phyloP scores from a whole-genome alignment of 2,329 filamentous ascomycete species.

The Colletotrichum lindemuthianum region DNA sequence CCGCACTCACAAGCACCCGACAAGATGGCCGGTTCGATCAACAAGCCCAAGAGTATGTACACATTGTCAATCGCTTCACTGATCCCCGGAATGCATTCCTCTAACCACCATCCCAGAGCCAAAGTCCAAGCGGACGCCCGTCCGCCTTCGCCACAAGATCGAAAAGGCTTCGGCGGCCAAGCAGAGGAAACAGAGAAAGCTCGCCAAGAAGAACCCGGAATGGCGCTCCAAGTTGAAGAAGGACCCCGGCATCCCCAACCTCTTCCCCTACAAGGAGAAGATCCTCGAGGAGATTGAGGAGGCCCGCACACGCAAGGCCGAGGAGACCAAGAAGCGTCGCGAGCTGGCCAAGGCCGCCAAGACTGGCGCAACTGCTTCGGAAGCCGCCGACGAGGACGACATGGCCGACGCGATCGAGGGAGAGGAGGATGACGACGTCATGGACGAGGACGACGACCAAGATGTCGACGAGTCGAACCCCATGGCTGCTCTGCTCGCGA shows the following conservation, averaged over 20 bases:
- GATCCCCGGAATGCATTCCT: background rate
- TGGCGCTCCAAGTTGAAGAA: slow-evolving; percentile 97
- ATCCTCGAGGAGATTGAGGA: slow-evolving; percentile 95
- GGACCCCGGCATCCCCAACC: slow-evolving; percentile 95
- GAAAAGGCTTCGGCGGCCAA: slow-evolving; percentile 91
- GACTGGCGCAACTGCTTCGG: slow-evolving; percentile 55
- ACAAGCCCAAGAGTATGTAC: slow-evolving; percentile 61
- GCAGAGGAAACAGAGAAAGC: slow-evolving; percentile 88
- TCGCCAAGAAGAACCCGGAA: slow-evolving; percentile 95
- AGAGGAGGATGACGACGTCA: slow-evolving; percentile 60
- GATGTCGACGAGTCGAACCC: slow-evolving; percentile 80
- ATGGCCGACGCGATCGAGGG: slow-evolving; percentile 57
- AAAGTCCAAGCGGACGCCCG: slow-evolving; percentile 90
- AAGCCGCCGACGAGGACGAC: slow-evolving; percentile 54
- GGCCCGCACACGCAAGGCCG: slow-evolving; percentile 80
- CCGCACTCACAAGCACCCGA: background rate
- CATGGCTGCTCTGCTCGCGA: slow-evolving; percentile 91
- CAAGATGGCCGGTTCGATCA: slow-evolving; percentile 64
- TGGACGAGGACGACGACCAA: slow-evolving; percentile 61
- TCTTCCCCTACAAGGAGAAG: slow-evolving; percentile 98
- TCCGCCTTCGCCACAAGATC: slow-evolving; percentile 94
- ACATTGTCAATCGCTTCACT: slow-evolving; percentile 36
- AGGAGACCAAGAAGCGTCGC: slow-evolving; percentile 76
- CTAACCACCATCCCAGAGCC: slow-evolving; percentile 71
- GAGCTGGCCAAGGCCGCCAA: slow-evolving; percentile 77